Evolutionary conservation across 2,329 filamentous ascomycete genomes (phyloP).

Genomic region (Fusarium camptoceras): DNA sequence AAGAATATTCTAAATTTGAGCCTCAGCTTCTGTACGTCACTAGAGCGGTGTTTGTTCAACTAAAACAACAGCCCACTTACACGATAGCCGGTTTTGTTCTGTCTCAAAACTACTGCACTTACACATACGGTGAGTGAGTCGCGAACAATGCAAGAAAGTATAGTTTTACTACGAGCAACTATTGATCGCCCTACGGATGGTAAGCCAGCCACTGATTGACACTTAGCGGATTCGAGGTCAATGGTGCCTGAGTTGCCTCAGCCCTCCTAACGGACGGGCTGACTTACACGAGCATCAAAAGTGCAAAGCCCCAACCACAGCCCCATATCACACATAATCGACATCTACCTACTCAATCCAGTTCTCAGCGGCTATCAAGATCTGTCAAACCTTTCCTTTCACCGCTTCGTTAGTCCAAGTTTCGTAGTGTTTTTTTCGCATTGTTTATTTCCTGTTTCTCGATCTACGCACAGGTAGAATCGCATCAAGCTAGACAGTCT

Average conservation of each 20-base stretch:
- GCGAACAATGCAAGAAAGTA: not conserved
- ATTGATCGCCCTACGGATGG: not conserved
- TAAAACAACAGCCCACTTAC: not conserved
- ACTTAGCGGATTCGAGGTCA: not conserved
- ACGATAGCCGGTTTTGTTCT: not conserved
- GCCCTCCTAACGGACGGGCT: not conserved
- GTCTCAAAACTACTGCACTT: not conserved
- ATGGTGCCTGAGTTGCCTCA: not conserved
- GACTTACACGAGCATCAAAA: not conserved
- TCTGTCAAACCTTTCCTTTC: not conserved
- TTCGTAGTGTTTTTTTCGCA: not conserved
- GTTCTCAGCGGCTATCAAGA: not conserved
- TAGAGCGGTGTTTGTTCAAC: conserved; percentile 3
- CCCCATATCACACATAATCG: not conserved
- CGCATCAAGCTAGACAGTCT: not conserved
- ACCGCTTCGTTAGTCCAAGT: not conserved
- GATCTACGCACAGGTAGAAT: not conserved
- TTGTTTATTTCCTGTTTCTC: not conserved
- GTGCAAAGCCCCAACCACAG: not conserved
- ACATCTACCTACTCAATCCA: not conserved
- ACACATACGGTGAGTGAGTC: not conserved
- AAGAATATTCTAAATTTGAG: not conserved
- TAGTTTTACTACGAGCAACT: not conserved
- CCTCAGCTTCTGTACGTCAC: conserved; percentile 4
- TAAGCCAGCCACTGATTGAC: not conserved